Base-by-base conservation (phyloP, 345 rosid genomes). In the Nephelium lappaceum region DNA sequence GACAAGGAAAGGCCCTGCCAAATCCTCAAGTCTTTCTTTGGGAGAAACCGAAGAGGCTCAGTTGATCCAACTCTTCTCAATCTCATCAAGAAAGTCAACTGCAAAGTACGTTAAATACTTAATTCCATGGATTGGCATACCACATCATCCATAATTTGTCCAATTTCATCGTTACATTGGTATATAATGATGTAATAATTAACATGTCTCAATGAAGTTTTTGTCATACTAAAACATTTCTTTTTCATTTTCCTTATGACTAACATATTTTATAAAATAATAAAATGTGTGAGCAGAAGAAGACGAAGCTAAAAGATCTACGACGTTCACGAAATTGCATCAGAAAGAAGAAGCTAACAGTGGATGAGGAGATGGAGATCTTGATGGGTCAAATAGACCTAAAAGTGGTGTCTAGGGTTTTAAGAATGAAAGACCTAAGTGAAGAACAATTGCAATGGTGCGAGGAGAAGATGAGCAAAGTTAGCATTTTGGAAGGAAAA, bases 381-480 rank as follows among this genome's bases (percentile, higher is more conserved):
- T 71, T 94, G 83, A 94, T 97, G 99, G 98, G 92, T 36, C 76
- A 89, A 57, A 94, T 91, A 77, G 99, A 97, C 86, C 81, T 94
- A 45, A 90, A 97, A 80, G 93, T 94, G 73, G 99, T 91, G 77
- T 97, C 98, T 45, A 89, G 98, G 88, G 98, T 93, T 12, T 83
- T 97, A 79, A 94, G 98, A 45, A 94, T 86, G 93, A 80, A 76
- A 31, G 91, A 87, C 21, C 57, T 97, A 60, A 88, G 82, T 8
- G 99, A 97, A 77, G 92, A 91, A 72, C 91, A 89, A 74, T 71
- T 93, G 74, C 98, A 97, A 76, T 97, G 99, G 99, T 92, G 97
- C 49, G 99, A 94, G 81, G 98, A 86, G 83, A 97, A 94, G 88
- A 94, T 92, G 98, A 97, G 93, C 93, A 97, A 88, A 90, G 93